phyloP scores from a whole-genome alignment of 2,329 filamentous ascomycete genomes.

The Ceratocystis eucalypticola region DNA sequence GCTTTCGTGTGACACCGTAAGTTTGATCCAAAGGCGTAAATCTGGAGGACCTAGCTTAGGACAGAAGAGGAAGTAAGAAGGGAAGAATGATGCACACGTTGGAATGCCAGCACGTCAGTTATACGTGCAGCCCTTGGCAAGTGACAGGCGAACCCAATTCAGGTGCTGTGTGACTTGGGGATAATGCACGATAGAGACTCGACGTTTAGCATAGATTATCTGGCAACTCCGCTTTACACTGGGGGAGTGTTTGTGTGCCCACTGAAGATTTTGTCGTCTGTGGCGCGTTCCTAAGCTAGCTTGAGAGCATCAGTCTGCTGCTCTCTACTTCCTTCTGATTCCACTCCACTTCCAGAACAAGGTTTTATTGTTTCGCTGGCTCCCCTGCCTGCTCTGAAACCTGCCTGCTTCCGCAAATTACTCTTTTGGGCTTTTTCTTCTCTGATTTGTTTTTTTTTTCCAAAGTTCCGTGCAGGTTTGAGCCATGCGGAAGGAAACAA shows the following conservation, averaged over 20 bases:
- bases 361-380: not conserved
- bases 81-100: not conserved
- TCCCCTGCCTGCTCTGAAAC: conserved; percentile 1
- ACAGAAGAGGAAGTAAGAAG: not conserved
- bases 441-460: not conserved
- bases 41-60: not conserved
- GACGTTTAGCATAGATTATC: too few relatives aligned
- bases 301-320: not conserved
- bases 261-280: not conserved
- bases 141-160: too few relatives aligned
- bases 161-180: too few relatives aligned
- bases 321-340: not conserved
- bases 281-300: not conserved
- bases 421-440: conserved; percentile 1
- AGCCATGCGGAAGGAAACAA: not conserved
- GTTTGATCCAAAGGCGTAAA: not conserved
- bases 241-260: too few relatives aligned
- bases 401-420: conserved; percentile 5
- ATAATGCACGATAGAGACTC: too few relatives aligned
- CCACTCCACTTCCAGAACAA: conserved; percentile 1
- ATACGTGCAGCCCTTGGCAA: not conserved
- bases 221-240: too few relatives aligned
- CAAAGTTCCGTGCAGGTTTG: conserved; percentile 2
- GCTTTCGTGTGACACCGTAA: not conserved
- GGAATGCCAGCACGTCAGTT: not conserved